Conservation (phyloP, 1,284 basidiomycete species). For the Papiliotrema flavescens region DNA sequence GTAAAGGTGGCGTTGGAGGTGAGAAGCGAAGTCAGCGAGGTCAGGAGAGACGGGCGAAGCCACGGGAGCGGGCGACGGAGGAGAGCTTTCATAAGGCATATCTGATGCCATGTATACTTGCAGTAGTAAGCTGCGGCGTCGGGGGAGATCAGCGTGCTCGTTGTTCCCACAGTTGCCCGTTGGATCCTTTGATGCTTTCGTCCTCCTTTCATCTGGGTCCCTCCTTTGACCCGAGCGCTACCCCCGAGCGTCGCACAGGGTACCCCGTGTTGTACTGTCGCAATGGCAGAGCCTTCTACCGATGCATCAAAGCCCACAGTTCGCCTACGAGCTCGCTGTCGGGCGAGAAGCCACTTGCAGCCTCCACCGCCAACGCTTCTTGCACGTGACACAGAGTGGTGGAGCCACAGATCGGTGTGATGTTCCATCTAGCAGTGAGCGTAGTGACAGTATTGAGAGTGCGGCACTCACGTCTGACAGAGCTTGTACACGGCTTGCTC, state of each 20-base stretch:
- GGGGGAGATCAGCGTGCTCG: no score
- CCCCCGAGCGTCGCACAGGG: no score
- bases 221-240: background rate
- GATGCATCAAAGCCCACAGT: background rate
- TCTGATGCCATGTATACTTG: no score
- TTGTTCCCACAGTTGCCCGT: no score
- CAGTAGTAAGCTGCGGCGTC: no score
- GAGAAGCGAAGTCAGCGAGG: no score
- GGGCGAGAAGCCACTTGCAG: background rate
- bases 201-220: background rate
- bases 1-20: no score
- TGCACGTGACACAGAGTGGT: conserved; percentile 57
- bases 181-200: background rate
- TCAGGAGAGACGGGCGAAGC: no score
- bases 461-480: conserved; percentile 53
- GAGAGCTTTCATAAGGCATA: no score
- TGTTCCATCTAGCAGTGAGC: conserved; percentile 43
- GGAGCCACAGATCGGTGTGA: conserved; percentile 40
- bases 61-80: no score
- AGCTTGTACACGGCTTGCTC: conserved; percentile 66
- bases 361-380: conserved; percentile 57
- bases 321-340: background rate
- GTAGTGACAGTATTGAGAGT: no score
- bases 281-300: background rate
- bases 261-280: no score